Evolutionary conservation across 495 filamentous ascomycete genomes (phyloP).

Genomic region (Penicillium dipodomyicola): DNA sequence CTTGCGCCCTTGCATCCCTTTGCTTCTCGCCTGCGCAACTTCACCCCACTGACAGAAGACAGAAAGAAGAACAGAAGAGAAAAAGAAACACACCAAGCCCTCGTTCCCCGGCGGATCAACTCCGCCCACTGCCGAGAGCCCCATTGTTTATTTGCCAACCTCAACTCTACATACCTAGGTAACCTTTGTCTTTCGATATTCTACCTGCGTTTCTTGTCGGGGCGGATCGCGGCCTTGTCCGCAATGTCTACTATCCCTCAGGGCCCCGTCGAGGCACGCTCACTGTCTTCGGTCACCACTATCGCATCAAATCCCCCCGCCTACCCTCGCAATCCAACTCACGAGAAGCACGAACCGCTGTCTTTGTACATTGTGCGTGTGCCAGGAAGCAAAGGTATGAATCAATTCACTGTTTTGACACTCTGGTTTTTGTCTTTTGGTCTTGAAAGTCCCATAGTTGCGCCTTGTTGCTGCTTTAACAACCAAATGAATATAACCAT

Average conservation of each 20-base stretch:
- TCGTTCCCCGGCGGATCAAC: neutral
- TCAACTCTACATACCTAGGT: neutral
- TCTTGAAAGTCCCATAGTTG: neutral
- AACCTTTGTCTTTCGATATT: constrained; percentile 6
- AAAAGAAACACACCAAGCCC: constrained; percentile 6
- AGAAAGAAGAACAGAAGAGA: neutral
- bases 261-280: constrained; percentile 70
- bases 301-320: constrained; percentile 83
- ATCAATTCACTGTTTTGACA: neutral
- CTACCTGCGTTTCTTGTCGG: constrained; percentile 7
- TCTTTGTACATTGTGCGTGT: constrained; percentile 89
- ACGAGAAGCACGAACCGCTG: constrained; percentile 61
- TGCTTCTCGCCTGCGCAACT: constrained; percentile 5
- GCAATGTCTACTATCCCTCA: constrained; percentile 25
- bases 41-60: neutral
- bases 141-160: constrained; percentile 15
- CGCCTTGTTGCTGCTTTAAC: constrained; percentile 8
- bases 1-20: constrained; percentile 23
- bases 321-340: constrained; percentile 73
- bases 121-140: constrained; percentile 17
- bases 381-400: constrained; percentile 79
- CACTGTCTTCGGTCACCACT: constrained; percentile 72
- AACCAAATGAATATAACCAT: constrained; percentile 15
- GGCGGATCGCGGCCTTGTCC: constrained; percentile 29
- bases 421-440: neutral